A percentile compares a stretch with the other conserved stretches of the same genome.
Conservation (phyloP, 2,329 filamentous ascomycete genomes). For the Endoconidiophora polonica region DNA sequence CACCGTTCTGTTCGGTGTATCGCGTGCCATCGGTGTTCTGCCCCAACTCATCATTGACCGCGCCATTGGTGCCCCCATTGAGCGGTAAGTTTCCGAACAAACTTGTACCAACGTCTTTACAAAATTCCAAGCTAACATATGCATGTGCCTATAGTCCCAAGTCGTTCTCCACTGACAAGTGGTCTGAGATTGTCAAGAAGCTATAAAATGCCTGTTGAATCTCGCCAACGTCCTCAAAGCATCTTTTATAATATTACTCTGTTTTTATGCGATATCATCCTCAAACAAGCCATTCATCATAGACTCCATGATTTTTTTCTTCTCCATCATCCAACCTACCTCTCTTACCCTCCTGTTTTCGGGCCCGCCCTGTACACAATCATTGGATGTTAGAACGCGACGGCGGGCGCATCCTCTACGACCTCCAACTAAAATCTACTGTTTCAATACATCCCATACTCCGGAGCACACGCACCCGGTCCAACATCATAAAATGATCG, state of each 20-base stretch:
- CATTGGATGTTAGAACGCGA: constrained; percentile 8
- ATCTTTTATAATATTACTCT: neutral
- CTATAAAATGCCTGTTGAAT: constrained; percentile 41
- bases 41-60: constrained; percentile 99
- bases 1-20: constrained; percentile 98
- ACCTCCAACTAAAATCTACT: constrained; percentile 9
- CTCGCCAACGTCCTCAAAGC: neutral
- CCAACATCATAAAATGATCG: neutral
- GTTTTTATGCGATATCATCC: neutral
- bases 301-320: constrained; percentile 1
- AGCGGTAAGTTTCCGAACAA: constrained; percentile 37
- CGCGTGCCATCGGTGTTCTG: constrained; percentile 92
- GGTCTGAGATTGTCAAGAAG: constrained; percentile 84
- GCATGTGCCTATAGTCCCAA: constrained; percentile 43
- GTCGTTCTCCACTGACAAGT: constrained; percentile 95
- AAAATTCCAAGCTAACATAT: constrained; percentile 9
- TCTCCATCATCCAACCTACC: neutral
- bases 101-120: neutral
- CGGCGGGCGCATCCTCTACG: constrained; percentile 9
- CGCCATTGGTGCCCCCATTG: constrained; percentile 88
- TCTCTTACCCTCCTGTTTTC: constrained; percentile 4
- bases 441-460: constrained; percentile 6
- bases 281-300: neutral
- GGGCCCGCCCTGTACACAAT: constrained; percentile 10
- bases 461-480: too few species aligned